These are phyloP conservation scores for Corynespora cassiicola DNA, from an alignment of 2,329 filamentous ascomycete species.

Conservation along the genomic window DNA sequence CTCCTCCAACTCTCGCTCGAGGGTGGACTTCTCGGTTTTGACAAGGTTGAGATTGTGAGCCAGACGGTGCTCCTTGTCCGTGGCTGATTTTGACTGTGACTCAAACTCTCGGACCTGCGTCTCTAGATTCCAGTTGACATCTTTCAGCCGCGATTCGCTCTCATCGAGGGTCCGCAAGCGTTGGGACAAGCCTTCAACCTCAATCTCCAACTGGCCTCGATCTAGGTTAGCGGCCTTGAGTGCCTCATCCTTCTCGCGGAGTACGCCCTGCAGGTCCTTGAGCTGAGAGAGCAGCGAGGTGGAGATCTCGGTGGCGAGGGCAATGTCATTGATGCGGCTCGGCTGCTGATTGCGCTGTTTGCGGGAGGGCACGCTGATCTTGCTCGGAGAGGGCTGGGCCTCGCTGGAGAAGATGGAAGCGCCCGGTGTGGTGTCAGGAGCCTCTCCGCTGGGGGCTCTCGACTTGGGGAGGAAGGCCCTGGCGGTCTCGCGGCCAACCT, in stretches of 20 bases:
- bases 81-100: conserved; percentile 74
- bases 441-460: conserved; percentile 68
- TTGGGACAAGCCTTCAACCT: conserved; percentile 79
- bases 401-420: conserved; percentile 74
- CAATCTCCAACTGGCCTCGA: conserved; percentile 80
- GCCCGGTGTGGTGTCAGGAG: conserved; percentile 34
- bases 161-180: conserved; percentile 85
- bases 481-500: conserved; percentile 87
- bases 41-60: conserved; percentile 73
- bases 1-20: conserved; percentile 90
- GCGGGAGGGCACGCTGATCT: conserved; percentile 83
- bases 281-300: conserved; percentile 94
- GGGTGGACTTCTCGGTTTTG: conserved; percentile 75
- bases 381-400: conserved; percentile 85
- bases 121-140: conserved; percentile 98
- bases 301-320: conserved; percentile 98
- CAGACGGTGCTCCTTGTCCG: conserved; percentile 84
- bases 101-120: conserved; percentile 87
- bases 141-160: conserved; percentile 94
- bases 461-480: conserved; percentile 86
- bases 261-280: conserved; percentile 82
- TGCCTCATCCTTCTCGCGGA: conserved; percentile 87
- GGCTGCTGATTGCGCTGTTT: conserved; percentile 90
- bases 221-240: conserved; percentile 77
- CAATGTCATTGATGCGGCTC: conserved; percentile 91